Conservation (phyloP, 1,139 yeast species). For the Debaryomyces subglobosus region DNA sequence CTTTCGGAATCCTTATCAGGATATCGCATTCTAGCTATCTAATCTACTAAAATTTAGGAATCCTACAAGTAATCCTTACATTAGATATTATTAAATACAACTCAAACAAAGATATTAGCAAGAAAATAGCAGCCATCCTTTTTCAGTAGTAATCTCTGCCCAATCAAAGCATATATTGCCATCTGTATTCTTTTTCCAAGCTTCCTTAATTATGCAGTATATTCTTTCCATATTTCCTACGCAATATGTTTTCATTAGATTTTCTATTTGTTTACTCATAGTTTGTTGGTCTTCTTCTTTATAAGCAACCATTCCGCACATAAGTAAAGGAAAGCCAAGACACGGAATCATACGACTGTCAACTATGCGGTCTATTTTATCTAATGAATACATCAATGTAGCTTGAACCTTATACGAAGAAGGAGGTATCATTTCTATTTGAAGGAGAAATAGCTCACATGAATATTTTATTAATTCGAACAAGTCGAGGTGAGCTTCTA, state of each 20-base stretch:
- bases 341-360: slow-evolving; percentile 25
- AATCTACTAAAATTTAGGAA: too few species aligned
- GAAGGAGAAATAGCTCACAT: neutral
- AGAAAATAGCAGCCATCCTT: slow-evolving; percentile 24
- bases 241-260: slow-evolving; percentile 20
- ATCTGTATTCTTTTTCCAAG: slow-evolving; percentile 28
- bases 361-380: slow-evolving; percentile 24
- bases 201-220: slow-evolving; percentile 25
- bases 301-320: slow-evolving; percentile 31
- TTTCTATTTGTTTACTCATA: slow-evolving; percentile 7
- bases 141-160: slow-evolving; percentile 31
- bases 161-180: slow-evolving; percentile 32
- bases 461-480: slow-evolving; percentile 21
- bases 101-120: neutral
- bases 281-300: slow-evolving; percentile 13
- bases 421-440: slow-evolving; percentile 1
- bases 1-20: neutral
- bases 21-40: too few species aligned
- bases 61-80: too few species aligned
- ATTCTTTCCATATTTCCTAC: slow-evolving; percentile 30
- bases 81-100: neutral
- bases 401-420: neutral
- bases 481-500: slow-evolving; percentile 22
- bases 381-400: slow-evolving; percentile 16
- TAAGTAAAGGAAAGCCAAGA: slow-evolving; percentile 32